Conservation (phyloP, 2,329 filamentous ascomycete species). For the Knoxdaviesia proteae region DNA sequence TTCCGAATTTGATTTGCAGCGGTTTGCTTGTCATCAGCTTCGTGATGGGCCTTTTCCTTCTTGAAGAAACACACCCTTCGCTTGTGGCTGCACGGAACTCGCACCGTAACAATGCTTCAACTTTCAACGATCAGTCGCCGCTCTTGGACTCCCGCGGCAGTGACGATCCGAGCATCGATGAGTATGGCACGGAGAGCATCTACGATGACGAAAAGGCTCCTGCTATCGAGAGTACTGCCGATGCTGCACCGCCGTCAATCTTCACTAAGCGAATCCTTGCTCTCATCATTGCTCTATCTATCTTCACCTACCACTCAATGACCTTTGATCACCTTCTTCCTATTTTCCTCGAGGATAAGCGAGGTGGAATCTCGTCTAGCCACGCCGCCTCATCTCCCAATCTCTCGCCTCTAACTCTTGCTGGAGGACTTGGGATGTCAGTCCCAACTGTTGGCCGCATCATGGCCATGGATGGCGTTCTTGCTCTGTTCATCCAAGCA, state of each 20-base stretch:
- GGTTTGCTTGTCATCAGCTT: slow-evolving; percentile 59
- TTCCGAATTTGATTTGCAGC: slow-evolving; percentile 77
- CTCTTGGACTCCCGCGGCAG: slow-evolving; percentile 29
- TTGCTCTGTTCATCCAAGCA: slow-evolving; percentile 37
- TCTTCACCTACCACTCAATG: slow-evolving; percentile 93
- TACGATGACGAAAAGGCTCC: too few relatives aligned
- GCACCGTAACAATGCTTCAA: slow-evolving; percentile 17
- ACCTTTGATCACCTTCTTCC: slow-evolving; percentile 80
- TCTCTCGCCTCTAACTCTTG: slow-evolving; percentile 15
- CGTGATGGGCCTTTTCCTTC: slow-evolving; percentile 54
- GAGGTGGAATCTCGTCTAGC: slow-evolving; percentile 19
- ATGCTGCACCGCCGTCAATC: background rate
- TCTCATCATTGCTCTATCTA: slow-evolving; percentile 60
- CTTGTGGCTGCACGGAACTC: slow-evolving; percentile 7
- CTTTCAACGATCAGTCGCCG: slow-evolving; percentile 46
- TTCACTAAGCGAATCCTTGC: slow-evolving; percentile 5
- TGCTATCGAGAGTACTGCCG: slow-evolving; percentile 11
- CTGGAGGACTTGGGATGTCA: slow-evolving; percentile 39
- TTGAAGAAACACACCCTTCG: slow-evolving; percentile 68
- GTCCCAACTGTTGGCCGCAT: slow-evolving; percentile 40
- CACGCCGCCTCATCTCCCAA: slow-evolving; percentile 8
- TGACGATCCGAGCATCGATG: too few relatives aligned
- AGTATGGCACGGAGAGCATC: too few relatives aligned
- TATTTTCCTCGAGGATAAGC: slow-evolving; percentile 75
- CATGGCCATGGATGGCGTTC: slow-evolving; percentile 35